phyloP scores from a whole-genome alignment of 371 early-diverging fungal species.

The Lichtheimia hyalospora region DNA sequence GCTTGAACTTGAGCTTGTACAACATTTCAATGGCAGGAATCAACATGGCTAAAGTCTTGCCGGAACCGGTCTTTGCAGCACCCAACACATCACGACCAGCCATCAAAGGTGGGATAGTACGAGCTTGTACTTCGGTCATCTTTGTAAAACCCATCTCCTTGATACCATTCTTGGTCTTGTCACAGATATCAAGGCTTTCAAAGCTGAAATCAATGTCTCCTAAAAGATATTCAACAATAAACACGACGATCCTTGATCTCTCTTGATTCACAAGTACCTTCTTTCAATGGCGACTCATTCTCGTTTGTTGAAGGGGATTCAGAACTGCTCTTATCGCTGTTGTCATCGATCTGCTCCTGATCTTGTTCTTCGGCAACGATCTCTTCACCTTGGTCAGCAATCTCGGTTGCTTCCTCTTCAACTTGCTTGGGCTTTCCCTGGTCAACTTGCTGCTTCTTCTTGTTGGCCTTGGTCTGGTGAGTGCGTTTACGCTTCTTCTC shows the following conservation, averaged over 20 bases:
- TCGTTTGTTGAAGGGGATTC: background rate
- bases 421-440: background rate
- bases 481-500: slow-evolving; percentile 15
- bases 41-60: slow-evolving; percentile 98
- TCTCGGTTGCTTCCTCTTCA: slow-evolving; percentile 8
- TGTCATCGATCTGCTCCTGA: background rate
- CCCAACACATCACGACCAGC: slow-evolving; percentile 98
- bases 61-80: slow-evolving; percentile 98
- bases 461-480: slow-evolving; percentile 6
- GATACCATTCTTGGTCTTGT: slow-evolving; percentile 81
- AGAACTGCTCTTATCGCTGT: background rate
- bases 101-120: slow-evolving; percentile 92
- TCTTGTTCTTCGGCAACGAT: slow-evolving; percentile 5
- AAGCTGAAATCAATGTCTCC: slow-evolving; percentile 50
- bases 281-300: background rate
- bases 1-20: slow-evolving; percentile 82
- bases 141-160: slow-evolving; percentile 89
- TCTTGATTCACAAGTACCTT: background rate
- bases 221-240: background rate
- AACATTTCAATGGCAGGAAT: slow-evolving; percentile 95
- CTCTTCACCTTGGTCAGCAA: slow-evolving; percentile 10
- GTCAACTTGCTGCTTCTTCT: slow-evolving; percentile 12
- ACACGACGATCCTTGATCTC: background rate
- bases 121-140: slow-evolving; percentile 98
- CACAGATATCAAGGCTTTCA: slow-evolving; percentile 60